Conservation (phyloP, 75 land plant species). For the Pinus taeda region DNA sequence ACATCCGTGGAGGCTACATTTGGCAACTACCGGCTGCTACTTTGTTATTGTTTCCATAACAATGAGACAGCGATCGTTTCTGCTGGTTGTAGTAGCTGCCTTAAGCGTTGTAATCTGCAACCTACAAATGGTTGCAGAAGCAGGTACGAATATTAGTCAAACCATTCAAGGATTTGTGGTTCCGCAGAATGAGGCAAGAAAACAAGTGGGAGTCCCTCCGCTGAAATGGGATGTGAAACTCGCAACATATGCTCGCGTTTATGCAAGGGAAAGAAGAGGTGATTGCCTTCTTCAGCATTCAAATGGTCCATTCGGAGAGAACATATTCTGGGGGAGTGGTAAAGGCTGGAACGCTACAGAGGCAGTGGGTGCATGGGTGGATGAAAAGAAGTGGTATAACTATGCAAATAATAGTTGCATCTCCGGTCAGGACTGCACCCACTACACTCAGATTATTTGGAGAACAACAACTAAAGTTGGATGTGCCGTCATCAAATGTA, state of each 20-base stretch:
- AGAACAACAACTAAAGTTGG: conserved; percentile 15
- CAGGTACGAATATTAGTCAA: too few species aligned
- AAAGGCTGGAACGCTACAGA: conserved; percentile 12
- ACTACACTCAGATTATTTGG: conserved; percentile 12
- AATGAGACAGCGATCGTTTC: too few species aligned
- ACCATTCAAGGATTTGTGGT: conserved; percentile 3
- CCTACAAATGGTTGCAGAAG: too few species aligned
- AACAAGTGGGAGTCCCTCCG: conserved; percentile 15
- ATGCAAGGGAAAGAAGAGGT: conserved; percentile 11
- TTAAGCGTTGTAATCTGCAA: too few species aligned
- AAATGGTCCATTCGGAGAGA: conserved; percentile 26
- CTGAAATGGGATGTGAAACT: conserved; percentile 17
- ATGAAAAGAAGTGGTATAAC: conserved; percentile 19
- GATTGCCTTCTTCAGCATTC: conserved; percentile 23
- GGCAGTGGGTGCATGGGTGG: conserved; percentile 20
- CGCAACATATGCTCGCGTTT: conserved; percentile 17
- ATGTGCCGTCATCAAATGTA: conserved; percentile 22
- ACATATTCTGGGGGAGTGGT: conserved; percentile 23
- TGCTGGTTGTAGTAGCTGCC: too few species aligned
- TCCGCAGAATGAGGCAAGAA: conserved; percentile 19
- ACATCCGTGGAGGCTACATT: too few species aligned
- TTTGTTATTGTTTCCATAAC: too few species aligned
- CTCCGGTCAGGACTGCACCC: not conserved
- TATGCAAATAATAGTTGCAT: conserved; percentile 19
- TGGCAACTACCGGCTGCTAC: too few species aligned